Evolutionary conservation across 352 stramenopile genomes (phyloP), one percentile per base, ranked within the genome.

Genomic region (Peronospora belbahrii): DNA sequence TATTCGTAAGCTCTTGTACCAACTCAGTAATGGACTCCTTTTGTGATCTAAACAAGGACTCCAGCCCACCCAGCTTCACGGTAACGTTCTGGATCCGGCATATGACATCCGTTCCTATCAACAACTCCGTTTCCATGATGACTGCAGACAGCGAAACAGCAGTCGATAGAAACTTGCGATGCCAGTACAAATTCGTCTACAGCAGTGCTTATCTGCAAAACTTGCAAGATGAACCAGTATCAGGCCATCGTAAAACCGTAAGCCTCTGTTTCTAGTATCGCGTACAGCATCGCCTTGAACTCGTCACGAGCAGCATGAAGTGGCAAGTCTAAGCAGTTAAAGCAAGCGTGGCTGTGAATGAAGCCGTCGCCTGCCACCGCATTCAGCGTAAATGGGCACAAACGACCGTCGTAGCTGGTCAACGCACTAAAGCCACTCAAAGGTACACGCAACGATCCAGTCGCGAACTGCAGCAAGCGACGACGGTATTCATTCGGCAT

Each of bases 251-350:
- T 81, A 39, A 85, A 85, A 9, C 70, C 70, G 39, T 83, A 77
- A 38, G 73, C 48, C 24, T 83, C 70, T 6, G 60, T 76, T 22
- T 76, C 63, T 13, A 83, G 34, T 22, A 56, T 60, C 27, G 59
- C 67, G 36, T 80, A 80, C 8, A 88, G 40, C 13, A 72, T 59
- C 5, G 34, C 55, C n/a, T 52, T 62, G 4, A 88, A 31, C 28
- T 97, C 78, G 22, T 83, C 67, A 57, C 88, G 95, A 2, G 58
- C 80, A 9, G 76, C 55, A 54, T 97, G 97, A 13, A 94, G 47
- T 13, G 94, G 94, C 11, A 98, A 56, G 72, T 98, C 95, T 24
- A 98, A 94, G 13, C 63, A 72, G 24, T 90, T 88, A 52, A 77
- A 74, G 54, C 75, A 83, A 11, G 73, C 64, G 31, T 88, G 78